Conservation (phyloP, 495 filamentous ascomycete genomes). For the Friedmanniomyces simplex region DNA sequence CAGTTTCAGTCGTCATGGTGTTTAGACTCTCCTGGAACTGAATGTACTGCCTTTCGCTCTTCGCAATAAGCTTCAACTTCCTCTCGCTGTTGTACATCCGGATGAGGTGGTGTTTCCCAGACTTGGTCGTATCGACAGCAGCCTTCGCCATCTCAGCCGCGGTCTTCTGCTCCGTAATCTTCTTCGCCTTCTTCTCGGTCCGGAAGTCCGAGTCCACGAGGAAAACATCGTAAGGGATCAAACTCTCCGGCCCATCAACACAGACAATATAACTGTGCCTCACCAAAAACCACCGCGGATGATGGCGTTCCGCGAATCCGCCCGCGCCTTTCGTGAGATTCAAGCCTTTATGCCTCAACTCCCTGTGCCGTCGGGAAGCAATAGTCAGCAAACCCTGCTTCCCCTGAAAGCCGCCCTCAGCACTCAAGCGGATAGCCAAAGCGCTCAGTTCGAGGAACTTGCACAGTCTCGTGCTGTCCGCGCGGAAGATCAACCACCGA, state of each 20-base stretch:
- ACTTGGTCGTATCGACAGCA: conserved; percentile 52
- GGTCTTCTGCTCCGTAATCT: conserved; percentile 46
- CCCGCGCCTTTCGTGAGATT: conserved; percentile 36
- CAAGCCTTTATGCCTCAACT: conserved; percentile 6
- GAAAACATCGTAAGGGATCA: conserved; percentile 99
- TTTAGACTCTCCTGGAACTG: conserved; percentile 90
- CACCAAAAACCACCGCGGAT: conserved; percentile 96
- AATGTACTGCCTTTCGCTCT: conserved; percentile 75
- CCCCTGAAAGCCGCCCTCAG: conserved; percentile 92
- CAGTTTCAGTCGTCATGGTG: conserved; percentile 68
- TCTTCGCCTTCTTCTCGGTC: conserved; percentile 56
- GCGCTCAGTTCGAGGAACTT: conserved; percentile 94
- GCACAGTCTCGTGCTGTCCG: conserved; percentile 91
- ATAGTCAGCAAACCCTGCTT: conserved; percentile 80
- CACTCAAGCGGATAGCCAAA: conserved; percentile 85
- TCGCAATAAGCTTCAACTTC: conserved; percentile 80
- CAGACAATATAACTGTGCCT: conserved; percentile 95
- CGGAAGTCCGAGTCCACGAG: conserved; percentile 78
- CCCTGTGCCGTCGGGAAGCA: conserved; percentile 4
- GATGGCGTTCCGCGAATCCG: conserved; percentile 65
- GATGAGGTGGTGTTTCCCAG: conserved; percentile 72
- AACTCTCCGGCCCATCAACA: conserved; percentile 92
- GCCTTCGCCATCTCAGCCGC: conserved; percentile 37
- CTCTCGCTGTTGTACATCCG: conserved; percentile 79
- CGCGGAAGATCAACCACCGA: conserved; percentile 84